Evolutionary conservation across 2,329 filamentous ascomycete species (phyloP).

Genomic region (Clonostachys byssicola): DNA sequence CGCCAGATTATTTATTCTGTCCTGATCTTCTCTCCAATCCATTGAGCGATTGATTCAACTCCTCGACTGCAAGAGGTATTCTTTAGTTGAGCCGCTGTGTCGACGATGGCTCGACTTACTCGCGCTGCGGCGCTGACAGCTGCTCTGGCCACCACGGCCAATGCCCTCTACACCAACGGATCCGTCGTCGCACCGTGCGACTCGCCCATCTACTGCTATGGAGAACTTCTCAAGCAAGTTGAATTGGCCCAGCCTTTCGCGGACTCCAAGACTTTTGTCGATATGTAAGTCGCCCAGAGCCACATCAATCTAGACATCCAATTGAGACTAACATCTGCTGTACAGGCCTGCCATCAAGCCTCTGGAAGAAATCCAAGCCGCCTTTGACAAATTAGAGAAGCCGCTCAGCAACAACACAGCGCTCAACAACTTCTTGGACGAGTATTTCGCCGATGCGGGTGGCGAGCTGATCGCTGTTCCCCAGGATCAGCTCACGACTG

Average conservation of each 20-base stretch:
- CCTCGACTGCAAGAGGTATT: no score
- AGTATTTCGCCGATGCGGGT: constrained; percentile 60
- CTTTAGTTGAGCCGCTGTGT: no score
- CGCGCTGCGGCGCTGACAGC: constrained; percentile 3
- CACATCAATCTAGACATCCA: not conserved
- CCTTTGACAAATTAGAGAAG: constrained; percentile 54
- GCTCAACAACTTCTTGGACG: constrained; percentile 56
- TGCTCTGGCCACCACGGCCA: constrained; percentile 17
- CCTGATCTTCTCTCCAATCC: no score
- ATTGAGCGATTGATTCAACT: no score
- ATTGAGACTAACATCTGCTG: not conserved
- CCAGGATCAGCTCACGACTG: constrained; percentile 42
- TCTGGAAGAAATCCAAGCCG: constrained; percentile 54
- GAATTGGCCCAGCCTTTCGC: constrained; percentile 59
- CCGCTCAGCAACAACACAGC: constrained; percentile 61
- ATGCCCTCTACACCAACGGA: constrained; percentile 55
- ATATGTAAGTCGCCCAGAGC: constrained; percentile 44
- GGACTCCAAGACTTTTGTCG: constrained; percentile 69
- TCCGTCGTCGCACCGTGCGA: constrained; percentile 60
- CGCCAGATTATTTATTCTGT: no score
- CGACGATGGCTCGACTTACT: not conserved
- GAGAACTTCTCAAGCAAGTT: constrained; percentile 57
- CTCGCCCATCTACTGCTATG: constrained; percentile 64
- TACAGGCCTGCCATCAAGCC: constrained; percentile 54
- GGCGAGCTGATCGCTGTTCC: constrained; percentile 56